Evolutionary conservation across 2,329 filamentous ascomycete species (phyloP).

Genomic region (Penicillium griseofulvum): DNA sequence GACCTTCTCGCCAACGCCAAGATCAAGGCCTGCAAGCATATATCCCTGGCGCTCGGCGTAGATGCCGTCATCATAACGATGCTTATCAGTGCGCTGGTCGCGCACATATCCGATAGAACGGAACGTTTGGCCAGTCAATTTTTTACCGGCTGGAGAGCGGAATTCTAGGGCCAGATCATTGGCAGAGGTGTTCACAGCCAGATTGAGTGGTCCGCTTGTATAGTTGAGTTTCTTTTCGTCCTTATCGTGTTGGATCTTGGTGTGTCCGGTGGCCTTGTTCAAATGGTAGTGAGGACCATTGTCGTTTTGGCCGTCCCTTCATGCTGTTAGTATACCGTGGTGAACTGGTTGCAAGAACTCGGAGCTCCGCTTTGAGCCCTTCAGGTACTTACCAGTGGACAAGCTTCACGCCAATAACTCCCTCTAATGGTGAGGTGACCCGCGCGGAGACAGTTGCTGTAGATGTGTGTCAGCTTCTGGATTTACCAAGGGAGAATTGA

Average conservation of each 20-base stretch:
- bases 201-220: conserved; percentile 32
- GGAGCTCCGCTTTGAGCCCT: neutral
- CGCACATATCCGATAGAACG: conserved; percentile 42
- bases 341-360: too few species aligned
- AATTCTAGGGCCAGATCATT: conserved; percentile 38
- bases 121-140: conserved; percentile 38
- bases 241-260: conserved; percentile 28
- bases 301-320: conserved; percentile 36
- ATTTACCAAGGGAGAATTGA: neutral
- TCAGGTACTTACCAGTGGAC: conserved; percentile 33
- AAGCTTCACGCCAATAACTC: conserved; percentile 41
- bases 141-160: conserved; percentile 23
- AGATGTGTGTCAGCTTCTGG: neutral
- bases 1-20: conserved; percentile 59
- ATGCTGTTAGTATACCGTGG: neutral
- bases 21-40: conserved; percentile 41
- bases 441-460: conserved; percentile 35
- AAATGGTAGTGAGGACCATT: conserved; percentile 39
- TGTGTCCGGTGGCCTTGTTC: conserved; percentile 26
- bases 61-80: conserved; percentile 35
- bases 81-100: conserved; percentile 33
- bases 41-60: conserved; percentile 40
- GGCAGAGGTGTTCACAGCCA: conserved; percentile 33
- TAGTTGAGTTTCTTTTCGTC: conserved; percentile 28
- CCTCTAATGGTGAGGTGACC: conserved; percentile 38